These are phyloP conservation scores for Uronychia binucleata DNA, from an alignment of 73 alveolate genomes.

Conservation along the genomic window DNA sequence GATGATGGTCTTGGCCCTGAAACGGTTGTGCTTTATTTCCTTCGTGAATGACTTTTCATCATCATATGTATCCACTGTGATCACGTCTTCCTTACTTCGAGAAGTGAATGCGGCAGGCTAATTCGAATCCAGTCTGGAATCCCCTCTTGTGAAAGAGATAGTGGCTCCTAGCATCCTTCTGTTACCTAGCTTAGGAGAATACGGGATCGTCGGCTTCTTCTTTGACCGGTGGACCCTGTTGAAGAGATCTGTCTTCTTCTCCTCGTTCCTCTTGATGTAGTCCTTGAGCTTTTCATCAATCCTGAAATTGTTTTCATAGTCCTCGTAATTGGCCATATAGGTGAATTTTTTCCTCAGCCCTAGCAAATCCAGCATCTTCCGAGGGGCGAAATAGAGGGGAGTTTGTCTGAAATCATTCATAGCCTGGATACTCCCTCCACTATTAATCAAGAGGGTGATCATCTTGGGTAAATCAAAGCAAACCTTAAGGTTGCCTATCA, in stretches of 20 bases:
- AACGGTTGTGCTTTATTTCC: neutral
- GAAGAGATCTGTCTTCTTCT: neutral
- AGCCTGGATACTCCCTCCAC: slow-evolving; percentile 42
- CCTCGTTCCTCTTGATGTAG: slow-evolving; percentile 4
- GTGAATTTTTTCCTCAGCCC: slow-evolving; percentile 34
- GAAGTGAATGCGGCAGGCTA: no score
- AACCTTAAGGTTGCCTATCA: neutral
- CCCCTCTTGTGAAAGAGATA: neutral
- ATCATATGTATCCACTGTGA: neutral
- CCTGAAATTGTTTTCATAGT: slow-evolving; percentile 9
- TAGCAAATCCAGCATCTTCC: slow-evolving; percentile 4
- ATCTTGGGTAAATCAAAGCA: no score
- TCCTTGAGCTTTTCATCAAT: slow-evolving; percentile 15
- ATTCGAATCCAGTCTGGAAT: neutral
- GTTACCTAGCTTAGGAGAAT: slow-evolving; percentile 1
- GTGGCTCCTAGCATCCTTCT: neutral
- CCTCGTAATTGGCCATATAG: slow-evolving; percentile 4
- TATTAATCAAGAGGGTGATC: slow-evolving; percentile 31
- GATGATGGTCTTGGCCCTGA: neutral
- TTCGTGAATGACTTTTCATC: neutral
- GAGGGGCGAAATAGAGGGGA: slow-evolving; percentile 47
- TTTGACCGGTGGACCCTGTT: neutral
- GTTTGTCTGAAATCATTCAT: slow-evolving; percentile 44
- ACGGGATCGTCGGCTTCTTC: slow-evolving; percentile 8
- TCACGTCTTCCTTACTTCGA: no score